Evolutionary conservation across 75 land plant species (phyloP), one percentile per base, ranked within the genome.

Genomic region (Gnetum montanum): DNA sequence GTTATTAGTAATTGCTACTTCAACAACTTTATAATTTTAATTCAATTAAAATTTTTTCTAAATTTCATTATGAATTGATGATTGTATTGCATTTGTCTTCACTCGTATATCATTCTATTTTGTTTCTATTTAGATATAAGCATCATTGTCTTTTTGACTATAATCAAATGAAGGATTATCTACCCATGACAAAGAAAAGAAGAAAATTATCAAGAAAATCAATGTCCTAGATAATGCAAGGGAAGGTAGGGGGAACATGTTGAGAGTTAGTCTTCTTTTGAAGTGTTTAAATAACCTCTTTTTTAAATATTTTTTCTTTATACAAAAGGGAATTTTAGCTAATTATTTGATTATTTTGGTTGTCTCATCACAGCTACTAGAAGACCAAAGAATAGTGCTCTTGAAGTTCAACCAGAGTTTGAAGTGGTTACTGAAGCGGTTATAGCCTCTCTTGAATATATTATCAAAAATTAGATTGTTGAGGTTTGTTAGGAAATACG

Each of bases 331-430:
- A 35, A 1, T 34, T 37, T 11, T 34, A 4, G 43, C 43, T 15
- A 23, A 18, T 48, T 10, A 44, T 7, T 20, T 12, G 19, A 28
- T 22, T 25, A 4, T 31, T 44, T 40, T 19, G n/a, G 54, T 10
- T 24, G n/a, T 44, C 33, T 89, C 96, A 80, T 89, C 40, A 79
- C 96, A 63, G 98, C 98, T 64, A 59, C 72, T 8, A 80, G 73
- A 66, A 85, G 98, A 72, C 87, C 96, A 8, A 85, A 78, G 61
- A 94, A 94, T 31, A 89, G 90, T 84, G 90, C 96, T 11, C 61
- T 89, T 46, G 98, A 94, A 66, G 98, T 85, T 51, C 96, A 89
- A 57, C 65, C 89, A 22, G 98, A 94, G 67, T 94, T 94, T 71
- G 87, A 89, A 43, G 83, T 94, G 15, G 86, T 86, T 49, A 90